Percentiles rank a stretch among this genome's conserved stretches.
These are phyloP conservation scores for Penicillium robsamsonii DNA, from an alignment of 495 filamentous ascomycete genomes.

Conservation along the genomic window DNA sequence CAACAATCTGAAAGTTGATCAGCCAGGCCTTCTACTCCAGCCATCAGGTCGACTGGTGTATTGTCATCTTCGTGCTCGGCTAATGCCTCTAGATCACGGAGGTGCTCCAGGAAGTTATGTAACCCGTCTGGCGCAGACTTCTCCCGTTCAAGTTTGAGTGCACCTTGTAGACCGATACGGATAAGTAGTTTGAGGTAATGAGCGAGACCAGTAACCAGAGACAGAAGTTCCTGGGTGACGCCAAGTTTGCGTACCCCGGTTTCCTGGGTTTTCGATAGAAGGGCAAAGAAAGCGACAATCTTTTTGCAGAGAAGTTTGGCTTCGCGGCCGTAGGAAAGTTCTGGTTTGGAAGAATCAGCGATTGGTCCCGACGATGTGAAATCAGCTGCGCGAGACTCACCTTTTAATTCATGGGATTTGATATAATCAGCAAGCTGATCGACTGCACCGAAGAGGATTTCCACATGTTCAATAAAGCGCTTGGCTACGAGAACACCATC, in stretches of 20 bases:
- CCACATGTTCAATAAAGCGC: conserved; percentile 93
- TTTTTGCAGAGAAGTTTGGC: conserved; percentile 99
- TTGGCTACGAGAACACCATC: conserved; percentile 96
- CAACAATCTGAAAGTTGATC: conserved; percentile 82
- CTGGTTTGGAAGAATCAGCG: conserved; percentile 41
- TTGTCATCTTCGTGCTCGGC: conserved; percentile 60
- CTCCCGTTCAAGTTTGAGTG: conserved; percentile 87
- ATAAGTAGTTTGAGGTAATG: conserved; percentile 99
- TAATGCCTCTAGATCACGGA: conserved; percentile 69
- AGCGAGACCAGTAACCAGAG: conserved; percentile 91
- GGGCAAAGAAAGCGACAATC: conserved; percentile 94
- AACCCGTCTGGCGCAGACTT: conserved; percentile 70
- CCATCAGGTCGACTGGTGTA: conserved; percentile 67
- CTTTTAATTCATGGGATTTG: conserved; percentile 66
- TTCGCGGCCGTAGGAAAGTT: conserved; percentile 87
- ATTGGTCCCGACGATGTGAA: conserved; percentile 1
- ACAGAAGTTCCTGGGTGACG: conserved; percentile 94
- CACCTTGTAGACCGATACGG: conserved; percentile 90
- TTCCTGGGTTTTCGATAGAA: conserved; percentile 91
- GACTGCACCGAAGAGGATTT: conserved; percentile 85
- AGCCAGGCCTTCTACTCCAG: conserved; percentile 70
- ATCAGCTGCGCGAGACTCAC: conserved; percentile 44
- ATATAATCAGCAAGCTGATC: conserved; percentile 79
- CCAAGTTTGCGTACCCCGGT: conserved; percentile 82
- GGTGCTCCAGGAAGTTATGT: conserved; percentile 73